Evolutionary conservation across 73 alveolate genomes (phyloP).

Genomic region (Uronychia binucleata): DNA sequence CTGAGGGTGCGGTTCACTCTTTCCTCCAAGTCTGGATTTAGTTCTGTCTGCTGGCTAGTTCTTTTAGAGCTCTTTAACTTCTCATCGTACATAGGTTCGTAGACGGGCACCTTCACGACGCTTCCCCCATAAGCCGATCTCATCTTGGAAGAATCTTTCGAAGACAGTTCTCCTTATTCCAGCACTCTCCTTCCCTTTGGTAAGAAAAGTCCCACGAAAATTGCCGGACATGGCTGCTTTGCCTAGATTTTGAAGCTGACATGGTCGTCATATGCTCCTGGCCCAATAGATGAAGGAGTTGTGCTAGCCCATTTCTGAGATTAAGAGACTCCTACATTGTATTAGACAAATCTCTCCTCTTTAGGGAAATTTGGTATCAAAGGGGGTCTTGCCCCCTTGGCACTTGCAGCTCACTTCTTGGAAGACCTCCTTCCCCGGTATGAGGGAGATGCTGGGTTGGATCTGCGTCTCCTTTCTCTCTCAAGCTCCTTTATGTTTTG

Average conservation of each 20-base stretch:
- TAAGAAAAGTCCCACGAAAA: not conserved
- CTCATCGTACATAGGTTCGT: not conserved
- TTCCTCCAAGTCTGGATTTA: not conserved
- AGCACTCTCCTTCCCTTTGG: not conserved
- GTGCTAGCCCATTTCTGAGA: not conserved
- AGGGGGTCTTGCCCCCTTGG: not conserved
- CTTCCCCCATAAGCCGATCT: not conserved
- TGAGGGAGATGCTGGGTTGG: too few species aligned
- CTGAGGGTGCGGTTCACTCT: not conserved
- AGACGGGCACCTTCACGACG: not conserved
- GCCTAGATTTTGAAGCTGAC: not conserved
- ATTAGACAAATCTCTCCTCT: not conserved
- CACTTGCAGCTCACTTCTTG: not conserved
- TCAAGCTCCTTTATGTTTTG: too few species aligned
- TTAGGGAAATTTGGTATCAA: not conserved
- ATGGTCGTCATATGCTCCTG: not conserved
- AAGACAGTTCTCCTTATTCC: not conserved
- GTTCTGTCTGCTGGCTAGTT: not conserved
- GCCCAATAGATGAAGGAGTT: not conserved
- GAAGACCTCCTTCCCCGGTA: too few species aligned
- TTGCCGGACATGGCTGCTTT: not conserved
- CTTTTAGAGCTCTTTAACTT: not conserved
- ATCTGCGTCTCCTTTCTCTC: too few species aligned
- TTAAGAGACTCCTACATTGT: not conserved
- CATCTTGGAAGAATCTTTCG: not conserved